Evolutionary conservation across 495 filamentous ascomycete genomes (phyloP).

Genomic region (Lindgomyces ingoldianus): DNA sequence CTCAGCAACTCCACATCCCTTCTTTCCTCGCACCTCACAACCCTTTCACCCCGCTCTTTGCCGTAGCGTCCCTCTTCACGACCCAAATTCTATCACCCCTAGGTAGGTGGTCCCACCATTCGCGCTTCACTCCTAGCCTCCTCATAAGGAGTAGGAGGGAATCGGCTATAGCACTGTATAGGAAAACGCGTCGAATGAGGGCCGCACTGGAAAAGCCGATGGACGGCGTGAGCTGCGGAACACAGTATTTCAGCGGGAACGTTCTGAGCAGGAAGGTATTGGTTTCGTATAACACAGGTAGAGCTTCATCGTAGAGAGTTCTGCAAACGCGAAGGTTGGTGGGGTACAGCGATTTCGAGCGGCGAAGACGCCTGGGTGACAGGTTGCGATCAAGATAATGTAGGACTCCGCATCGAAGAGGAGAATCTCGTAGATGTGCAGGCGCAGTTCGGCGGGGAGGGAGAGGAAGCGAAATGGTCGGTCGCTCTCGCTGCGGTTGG

Average conservation of each 20-base stretch:
- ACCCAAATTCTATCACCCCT: too few species aligned
- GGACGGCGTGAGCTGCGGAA: not conserved
- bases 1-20: too few species aligned
- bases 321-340: conserved; percentile 5
- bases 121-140: too few species aligned
- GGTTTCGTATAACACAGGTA: conserved; percentile 1
- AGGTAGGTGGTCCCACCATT: too few species aligned
- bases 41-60: too few species aligned
- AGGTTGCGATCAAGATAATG: not conserved
- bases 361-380: not conserved
- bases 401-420: not conserved
- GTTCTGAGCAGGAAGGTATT: conserved; percentile 5
- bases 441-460: conserved; percentile 18
- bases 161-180: too few species aligned
- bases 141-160: too few species aligned
- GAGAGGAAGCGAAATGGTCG: conserved; percentile 7
- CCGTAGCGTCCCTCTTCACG: too few species aligned
- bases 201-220: not conserved
- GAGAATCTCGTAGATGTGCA: conserved; percentile 3
- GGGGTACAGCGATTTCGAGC: not conserved
- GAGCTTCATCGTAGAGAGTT: not conserved
- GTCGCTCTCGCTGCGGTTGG: too few species aligned
- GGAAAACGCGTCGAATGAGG: conserved; percentile 7
- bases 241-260: not conserved
- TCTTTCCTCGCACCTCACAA: too few species aligned